A percentile compares a stretch with the other conserved stretches of the same genome.
Conservation (phyloP, 2,329 filamentous ascomycete species). For the Neofusicoccum kwambonambiense region DNA sequence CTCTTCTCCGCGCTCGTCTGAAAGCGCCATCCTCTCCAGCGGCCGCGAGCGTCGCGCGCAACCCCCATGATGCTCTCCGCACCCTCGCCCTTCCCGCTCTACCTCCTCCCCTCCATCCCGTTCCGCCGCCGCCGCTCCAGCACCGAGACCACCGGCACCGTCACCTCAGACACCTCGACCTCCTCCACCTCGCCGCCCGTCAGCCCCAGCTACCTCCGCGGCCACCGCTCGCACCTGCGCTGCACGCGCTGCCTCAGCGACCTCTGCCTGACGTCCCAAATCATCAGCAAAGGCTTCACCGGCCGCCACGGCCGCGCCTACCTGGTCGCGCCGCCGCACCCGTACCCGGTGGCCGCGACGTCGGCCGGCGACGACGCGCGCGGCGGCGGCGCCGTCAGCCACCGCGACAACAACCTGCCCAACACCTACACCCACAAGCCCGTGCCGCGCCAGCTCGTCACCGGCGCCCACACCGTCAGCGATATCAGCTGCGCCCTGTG, state of each 20-base stretch:
- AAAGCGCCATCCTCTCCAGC: not conserved
- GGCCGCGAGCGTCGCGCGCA: no score
- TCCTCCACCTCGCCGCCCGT: slow-evolving; percentile 24
- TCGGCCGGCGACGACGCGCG: slow-evolving; percentile 5
- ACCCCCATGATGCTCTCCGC: slow-evolving; percentile 12
- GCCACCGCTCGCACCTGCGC: slow-evolving; percentile 42
- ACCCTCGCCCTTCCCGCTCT: slow-evolving; percentile 33
- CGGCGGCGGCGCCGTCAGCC: slow-evolving; percentile 5
- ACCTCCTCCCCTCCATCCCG: slow-evolving; percentile 36
- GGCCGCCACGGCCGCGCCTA: slow-evolving; percentile 64
- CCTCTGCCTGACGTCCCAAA: slow-evolving; percentile 58
- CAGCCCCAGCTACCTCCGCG: slow-evolving; percentile 27
- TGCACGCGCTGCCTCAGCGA: slow-evolving; percentile 60
- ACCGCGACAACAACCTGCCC: slow-evolving; percentile 45
- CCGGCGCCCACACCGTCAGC: slow-evolving; percentile 61
- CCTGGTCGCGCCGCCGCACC: slow-evolving; percentile 52
- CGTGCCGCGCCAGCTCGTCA: slow-evolving; percentile 60
- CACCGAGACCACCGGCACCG: slow-evolving; percentile 35
- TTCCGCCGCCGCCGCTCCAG: slow-evolving; percentile 43
- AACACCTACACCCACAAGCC: slow-evolving; percentile 59
- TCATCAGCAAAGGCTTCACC: slow-evolving; percentile 65
- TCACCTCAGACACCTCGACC: slow-evolving; percentile 27
- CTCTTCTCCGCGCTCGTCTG: not conserved
- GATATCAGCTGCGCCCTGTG: slow-evolving; percentile 60
- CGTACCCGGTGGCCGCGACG: not conserved